Evolutionary conservation across 1,284 basidiomycete species (phyloP).

Genomic region (Papiliotrema flavescens): DNA sequence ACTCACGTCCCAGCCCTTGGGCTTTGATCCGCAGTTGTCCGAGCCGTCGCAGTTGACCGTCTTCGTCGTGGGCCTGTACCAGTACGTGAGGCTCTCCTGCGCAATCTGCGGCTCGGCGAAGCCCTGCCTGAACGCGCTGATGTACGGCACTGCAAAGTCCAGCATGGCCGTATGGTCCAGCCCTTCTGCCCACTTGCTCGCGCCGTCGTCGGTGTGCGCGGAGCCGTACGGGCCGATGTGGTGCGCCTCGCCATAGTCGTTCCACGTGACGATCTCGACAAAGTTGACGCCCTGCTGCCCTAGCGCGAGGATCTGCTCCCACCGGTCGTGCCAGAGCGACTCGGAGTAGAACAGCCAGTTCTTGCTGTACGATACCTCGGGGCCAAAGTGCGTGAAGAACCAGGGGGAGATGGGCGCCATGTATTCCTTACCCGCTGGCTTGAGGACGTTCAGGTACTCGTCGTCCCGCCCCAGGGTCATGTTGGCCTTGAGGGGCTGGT

Average conservation of each 20-base stretch:
- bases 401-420: slow-evolving; percentile 48
- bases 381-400: slow-evolving; percentile 49
- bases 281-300: slow-evolving; percentile 30
- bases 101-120: slow-evolving; percentile 27
- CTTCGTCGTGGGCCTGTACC: slow-evolving; percentile 48
- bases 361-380: slow-evolving; percentile 44
- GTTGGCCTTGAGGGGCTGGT: slow-evolving; percentile 29
- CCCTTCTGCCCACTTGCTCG: slow-evolving; percentile 37
- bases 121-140: slow-evolving; percentile 46
- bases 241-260: slow-evolving; percentile 49
- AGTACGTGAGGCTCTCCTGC: slow-evolving; percentile 43
- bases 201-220: slow-evolving; percentile 42
- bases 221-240: slow-evolving; percentile 41
- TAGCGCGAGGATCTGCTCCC: slow-evolving; percentile 43
- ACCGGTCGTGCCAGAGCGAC: slow-evolving; percentile 44
- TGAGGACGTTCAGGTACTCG: slow-evolving; percentile 25
- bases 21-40: slow-evolving; percentile 40
- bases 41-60: slow-evolving; percentile 40
- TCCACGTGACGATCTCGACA: slow-evolving; percentile 50
- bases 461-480: slow-evolving; percentile 34
- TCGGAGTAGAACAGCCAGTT: slow-evolving; percentile 49
- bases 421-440: slow-evolving; percentile 30
- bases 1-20: slow-evolving; percentile 42
- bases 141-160: slow-evolving; percentile 46
- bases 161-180: slow-evolving; percentile 45